These are phyloP conservation scores for Candida sojae DNA, from an alignment of 1,139 yeast species.

Conservation along the genomic window DNA sequence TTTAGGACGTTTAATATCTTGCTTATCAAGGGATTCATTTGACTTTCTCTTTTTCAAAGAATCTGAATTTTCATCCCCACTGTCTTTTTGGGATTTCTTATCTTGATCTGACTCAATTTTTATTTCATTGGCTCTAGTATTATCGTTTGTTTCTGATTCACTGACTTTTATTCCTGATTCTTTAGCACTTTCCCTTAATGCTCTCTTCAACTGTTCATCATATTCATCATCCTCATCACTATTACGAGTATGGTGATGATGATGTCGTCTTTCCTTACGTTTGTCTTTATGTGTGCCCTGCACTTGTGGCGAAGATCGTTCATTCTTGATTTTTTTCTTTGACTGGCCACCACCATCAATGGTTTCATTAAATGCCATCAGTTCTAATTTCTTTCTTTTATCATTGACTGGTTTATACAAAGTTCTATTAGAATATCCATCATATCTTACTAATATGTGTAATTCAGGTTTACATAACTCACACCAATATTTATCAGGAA, in stretches of 20 bases:
- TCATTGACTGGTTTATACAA: slow-evolving; percentile 52
- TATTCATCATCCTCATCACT: slow-evolving; percentile 50
- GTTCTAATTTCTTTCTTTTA: slow-evolving; percentile 49
- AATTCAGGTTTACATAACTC: slow-evolving; percentile 85
- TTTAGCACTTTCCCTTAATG: slow-evolving; percentile 69
- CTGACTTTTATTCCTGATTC: slow-evolving; percentile 22
- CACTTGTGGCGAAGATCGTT: background rate
- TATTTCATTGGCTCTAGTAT: background rate
- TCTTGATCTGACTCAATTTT: background rate
- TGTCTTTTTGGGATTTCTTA: background rate
- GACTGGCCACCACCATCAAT: background rate
- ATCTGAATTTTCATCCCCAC: background rate
- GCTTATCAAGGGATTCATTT: background rate
- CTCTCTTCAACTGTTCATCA: slow-evolving; percentile 68
- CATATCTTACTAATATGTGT: slow-evolving; percentile 53
- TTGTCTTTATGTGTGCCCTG: slow-evolving; percentile 59
- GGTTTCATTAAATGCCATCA: slow-evolving; percentile 4
- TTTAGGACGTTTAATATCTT: background rate
- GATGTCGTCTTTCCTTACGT: slow-evolving; percentile 78
- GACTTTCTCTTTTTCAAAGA: background rate
- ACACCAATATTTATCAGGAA: slow-evolving; percentile 93
- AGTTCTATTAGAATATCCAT: slow-evolving; percentile 25
- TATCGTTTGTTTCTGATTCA: slow-evolving; percentile 6
- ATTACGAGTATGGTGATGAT: slow-evolving; percentile 3
- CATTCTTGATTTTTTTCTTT: background rate